Base-by-base conservation (phyloP, 768 basidiomycete species). In the Lentinula aciculospora region DNA sequence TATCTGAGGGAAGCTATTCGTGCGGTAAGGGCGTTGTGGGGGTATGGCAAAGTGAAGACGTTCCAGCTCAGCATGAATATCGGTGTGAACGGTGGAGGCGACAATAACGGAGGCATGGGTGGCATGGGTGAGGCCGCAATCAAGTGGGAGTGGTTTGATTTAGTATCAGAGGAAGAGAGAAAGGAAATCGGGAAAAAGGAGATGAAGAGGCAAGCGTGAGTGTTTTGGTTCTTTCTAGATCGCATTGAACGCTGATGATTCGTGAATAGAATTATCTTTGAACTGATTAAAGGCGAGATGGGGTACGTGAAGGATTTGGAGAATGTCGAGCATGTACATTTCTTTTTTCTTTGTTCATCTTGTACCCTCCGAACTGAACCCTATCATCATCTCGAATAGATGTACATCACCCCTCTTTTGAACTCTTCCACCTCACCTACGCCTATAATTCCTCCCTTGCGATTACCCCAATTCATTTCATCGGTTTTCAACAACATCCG, bases 251-350 rank as follows among this genome's bases (percentile, higher is more conserved):
- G 8, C 5, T 42, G 8, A 39, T 48, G 0, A 28, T 15, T 51
- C 21, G 37, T 58, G 7, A 44, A 34, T 62, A 94, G 92, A 39
- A 86, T 93, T 64, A 94, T 96, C 53, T 97, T 94, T 66, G 94
- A 97, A 73, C 70, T 96, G 59, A 96, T 97, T 70, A 92, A 95
- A 70, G 90, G 90, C 61, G 94, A 97, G 69, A 96, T 96, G 92
- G 83, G 85, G 28, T 97, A 95, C 66, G 94, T 97, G 29, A 89
- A 86, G 64, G 94, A 97, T 76, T 71, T 97, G 58, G 90, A 94
- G 69, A 89, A 86, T 56, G 88, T 97, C 40, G 86, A 89, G 60
- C 76, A 76, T 60, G 93, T 94, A 64, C 10, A 83, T 66, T 9
- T 27, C 36, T 60, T 56, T 40, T 28, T 10, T 29, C 27, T 28